Conservation (phyloP, 164 flowering plant genomes). For the Magnolia kwangsiensis region DNA sequence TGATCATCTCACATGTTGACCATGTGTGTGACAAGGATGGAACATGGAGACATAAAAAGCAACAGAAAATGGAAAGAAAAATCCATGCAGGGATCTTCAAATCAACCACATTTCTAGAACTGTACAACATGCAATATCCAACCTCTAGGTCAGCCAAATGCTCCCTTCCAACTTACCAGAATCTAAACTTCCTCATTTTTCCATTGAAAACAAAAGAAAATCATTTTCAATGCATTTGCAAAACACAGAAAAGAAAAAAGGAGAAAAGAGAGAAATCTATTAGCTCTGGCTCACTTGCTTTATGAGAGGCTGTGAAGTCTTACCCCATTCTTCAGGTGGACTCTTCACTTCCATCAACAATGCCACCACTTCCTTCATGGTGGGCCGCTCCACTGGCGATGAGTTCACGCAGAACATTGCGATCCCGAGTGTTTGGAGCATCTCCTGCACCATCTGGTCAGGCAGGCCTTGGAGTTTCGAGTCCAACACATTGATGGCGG, state of each 20-base stretch:
- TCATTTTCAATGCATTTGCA: conserved; percentile 9
- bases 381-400: conserved; percentile 79
- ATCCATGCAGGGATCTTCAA: conserved; percentile 1
- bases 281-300: conserved; percentile 64
- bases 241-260: conserved; percentile 5
- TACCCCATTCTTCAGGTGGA: conserved; percentile 80
- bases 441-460: conserved; percentile 82
- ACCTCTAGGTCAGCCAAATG: conserved; percentile 8
- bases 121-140: conserved; percentile 36
- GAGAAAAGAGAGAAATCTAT: conserved; percentile 9
- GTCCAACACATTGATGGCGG: conserved; percentile 68
- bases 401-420: conserved; percentile 93
- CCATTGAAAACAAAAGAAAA: conserved; percentile 13
- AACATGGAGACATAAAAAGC: not conserved
- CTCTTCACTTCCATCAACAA: conserved; percentile 90
- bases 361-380: conserved; percentile 97
- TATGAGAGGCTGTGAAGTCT: conserved; percentile 86
- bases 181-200: not conserved
- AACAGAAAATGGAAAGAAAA: not conserved
- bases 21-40: not conserved
- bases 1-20: not conserved
- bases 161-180: conserved; percentile 2
- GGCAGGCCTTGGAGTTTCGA: conserved; percentile 70
- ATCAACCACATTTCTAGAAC: conserved; percentile 15
- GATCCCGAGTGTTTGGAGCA: conserved; percentile 90